Evolutionary conservation across 2,329 filamentous ascomycete species (phyloP).

Genomic region (Claviceps spartinae): DNA sequence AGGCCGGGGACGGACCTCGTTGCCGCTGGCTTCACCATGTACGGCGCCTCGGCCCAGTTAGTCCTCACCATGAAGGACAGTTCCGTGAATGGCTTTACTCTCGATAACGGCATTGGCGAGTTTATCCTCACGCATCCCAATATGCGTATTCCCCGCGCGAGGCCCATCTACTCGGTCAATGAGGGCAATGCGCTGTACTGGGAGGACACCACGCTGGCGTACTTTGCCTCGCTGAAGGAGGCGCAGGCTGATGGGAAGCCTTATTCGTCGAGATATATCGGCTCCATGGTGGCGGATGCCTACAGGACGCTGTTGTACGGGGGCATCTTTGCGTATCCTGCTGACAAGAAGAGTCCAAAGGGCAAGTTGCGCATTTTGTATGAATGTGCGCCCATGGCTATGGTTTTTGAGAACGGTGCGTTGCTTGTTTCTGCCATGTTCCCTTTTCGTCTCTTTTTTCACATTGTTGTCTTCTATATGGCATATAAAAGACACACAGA

Average conservation of each 20-base stretch:
- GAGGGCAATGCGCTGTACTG: constrained; percentile 97
- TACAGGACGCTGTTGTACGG: constrained; percentile 93
- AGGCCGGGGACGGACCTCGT: constrained; percentile 83
- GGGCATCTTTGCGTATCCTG: constrained; percentile 93
- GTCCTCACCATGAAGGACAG: constrained; percentile 95
- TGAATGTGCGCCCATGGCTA: constrained; percentile 93
- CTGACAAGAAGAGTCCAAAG: constrained; percentile 96
- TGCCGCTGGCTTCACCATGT: constrained; percentile 98
- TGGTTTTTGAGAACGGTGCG: constrained; percentile 96
- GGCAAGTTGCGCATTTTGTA: constrained; percentile 95
- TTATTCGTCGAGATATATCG: constrained; percentile 91
- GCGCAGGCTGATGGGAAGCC: constrained; percentile 66
- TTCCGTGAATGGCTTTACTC: constrained; percentile 90
- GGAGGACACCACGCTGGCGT: constrained; percentile 74
- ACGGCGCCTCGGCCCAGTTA: constrained; percentile 89
- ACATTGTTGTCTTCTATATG: neutral
- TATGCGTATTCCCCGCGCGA: constrained; percentile 72
- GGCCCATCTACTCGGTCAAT: constrained; percentile 93
- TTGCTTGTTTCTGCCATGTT: constrained; percentile 7
- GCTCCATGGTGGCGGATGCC: constrained; percentile 95
- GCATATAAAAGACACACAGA: neutral
- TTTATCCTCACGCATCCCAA: constrained; percentile 96
- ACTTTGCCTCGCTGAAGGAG: constrained; percentile 80
- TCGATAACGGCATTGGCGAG: constrained; percentile 92
- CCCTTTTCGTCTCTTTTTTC: neutral